Evolutionary conservation across 805 yeast genomes (phyloP), one percentile per base, ranked within the genome.

Genomic region (Metschnikowia anglica): DNA sequence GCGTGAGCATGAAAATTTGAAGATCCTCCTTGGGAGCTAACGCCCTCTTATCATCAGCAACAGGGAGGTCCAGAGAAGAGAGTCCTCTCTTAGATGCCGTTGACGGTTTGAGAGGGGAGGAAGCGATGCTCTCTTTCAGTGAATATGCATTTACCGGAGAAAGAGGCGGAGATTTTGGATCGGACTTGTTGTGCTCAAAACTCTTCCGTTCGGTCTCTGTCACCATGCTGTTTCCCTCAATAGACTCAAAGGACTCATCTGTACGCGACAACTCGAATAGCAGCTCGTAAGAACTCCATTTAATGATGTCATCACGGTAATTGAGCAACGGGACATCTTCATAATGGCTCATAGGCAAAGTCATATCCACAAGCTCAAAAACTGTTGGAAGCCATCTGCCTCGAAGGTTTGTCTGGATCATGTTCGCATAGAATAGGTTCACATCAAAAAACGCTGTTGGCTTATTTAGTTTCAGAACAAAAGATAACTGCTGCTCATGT

Each of bases 361-460:
- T 65, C 17, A 46, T 35, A 29, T 61, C 65, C 2, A 66, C 58
- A 20, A 58, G 38, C 19, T 61, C 59, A 39, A 61, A 66, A 2
- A 54, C 28, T 0, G 72, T 65, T 3, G 68, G 68, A 24, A 57
- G 53, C 2, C 40, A 27, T 2, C 43, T 39, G 3, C 38, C 39
- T 7, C 29, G 32, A 3, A 49, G 34, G 3, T n/a, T 18, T 3
- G 36, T 48, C 8, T 28, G 13, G 15, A 51, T 41, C 4, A 12
- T 28, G 21, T 38, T 23, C 6, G 39, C 31, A 25, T 40, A 51
- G 23, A 33, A 52, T 12, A 33, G 29, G 12, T 34, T 25, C 44
- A 42, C 43, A 20, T 40, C 40, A 9, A 31, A 33, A 19, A 27
- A 41, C 4, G 41, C 34, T 1, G 51, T 29, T 3, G 49, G 44